These are phyloP conservation scores for Elsinoe perseae DNA, from an alignment of 2,329 filamentous ascomycete species.

Conservation along the genomic window DNA sequence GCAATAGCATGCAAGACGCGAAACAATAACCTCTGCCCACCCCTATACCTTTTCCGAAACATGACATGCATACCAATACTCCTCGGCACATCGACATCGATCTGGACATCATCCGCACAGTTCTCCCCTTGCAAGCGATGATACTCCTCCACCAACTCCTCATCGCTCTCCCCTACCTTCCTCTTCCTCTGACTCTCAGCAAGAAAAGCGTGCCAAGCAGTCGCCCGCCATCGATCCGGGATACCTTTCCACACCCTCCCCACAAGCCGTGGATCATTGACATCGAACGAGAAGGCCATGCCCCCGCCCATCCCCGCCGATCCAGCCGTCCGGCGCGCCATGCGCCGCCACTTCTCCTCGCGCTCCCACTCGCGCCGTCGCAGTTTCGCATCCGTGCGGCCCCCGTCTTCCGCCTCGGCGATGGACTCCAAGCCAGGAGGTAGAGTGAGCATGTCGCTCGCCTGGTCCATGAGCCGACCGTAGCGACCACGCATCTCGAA, in stretches of 20 bases:
- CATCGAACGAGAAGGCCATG: constrained; percentile 71
- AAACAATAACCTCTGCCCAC: constrained; percentile 86
- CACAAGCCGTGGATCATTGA: constrained; percentile 67
- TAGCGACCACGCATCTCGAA: constrained; percentile 43
- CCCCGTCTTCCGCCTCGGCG: constrained; percentile 39
- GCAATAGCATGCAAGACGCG: constrained; percentile 86
- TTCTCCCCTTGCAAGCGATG: constrained; percentile 63
- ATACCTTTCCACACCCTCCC: constrained; percentile 97
- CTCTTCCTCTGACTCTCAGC: constrained; percentile 63
- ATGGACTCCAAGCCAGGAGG: constrained; percentile 46
- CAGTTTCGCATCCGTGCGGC: constrained; percentile 40
- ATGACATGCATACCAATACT: constrained; percentile 96
- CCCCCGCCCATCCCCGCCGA: constrained; percentile 45
- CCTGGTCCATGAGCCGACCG: constrained; percentile 50
- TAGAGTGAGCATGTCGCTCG: constrained; percentile 57
- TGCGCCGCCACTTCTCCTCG: constrained; percentile 61
- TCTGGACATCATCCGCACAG: constrained; percentile 89
- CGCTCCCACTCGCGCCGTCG: constrained; percentile 54
- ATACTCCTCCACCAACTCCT: constrained; percentile 63
- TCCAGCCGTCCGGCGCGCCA: constrained; percentile 44
- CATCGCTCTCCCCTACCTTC: constrained; percentile 56
- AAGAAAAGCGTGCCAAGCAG: constrained; percentile 93
- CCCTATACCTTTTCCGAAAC: constrained; percentile 86
- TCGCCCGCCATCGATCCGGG: constrained; percentile 86
- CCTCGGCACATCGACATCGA: constrained; percentile 90